Base-by-base conservation (phyloP, 768 basidiomycete genomes). In the Tulasnella calospora region DNA sequence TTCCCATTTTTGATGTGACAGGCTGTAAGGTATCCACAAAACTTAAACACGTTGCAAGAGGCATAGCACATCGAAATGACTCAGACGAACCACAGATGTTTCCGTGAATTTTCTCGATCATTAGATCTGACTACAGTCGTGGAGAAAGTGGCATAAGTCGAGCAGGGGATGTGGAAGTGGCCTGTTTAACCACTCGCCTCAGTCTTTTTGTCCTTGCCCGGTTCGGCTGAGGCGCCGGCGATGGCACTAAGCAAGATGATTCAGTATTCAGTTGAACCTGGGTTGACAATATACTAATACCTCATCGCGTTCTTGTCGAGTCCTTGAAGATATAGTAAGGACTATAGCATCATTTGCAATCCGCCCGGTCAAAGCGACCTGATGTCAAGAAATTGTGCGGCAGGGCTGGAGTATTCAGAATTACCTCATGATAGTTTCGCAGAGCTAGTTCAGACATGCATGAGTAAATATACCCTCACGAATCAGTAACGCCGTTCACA, bases 1-100 rank as follows among this genome's bases (percentile, higher is more conserved):
- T 94, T 95, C 71, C 87, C 86, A 73, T 89, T 89, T 84, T 93
- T 94, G 82, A 95, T 85, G 83, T 95, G 92, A 81, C 93, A 94
- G 7, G 92, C 93, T 80, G 47, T 23, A 77, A 27, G 51, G 23
- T n/a, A 44, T 13, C 23, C 61, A 13, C 61, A n/a, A 51, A 13
- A 40, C 17, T 6, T 51, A 19, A 40, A 30, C 55, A 46, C 36
- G 38, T 10, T 17, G 40, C 33, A 36, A 27, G 57, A 46, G 13
- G 35, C 21, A 38, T 77, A 57, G 38, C 2, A 6, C 21, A 47
- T 70, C 36, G n/a, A 44, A 72, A 55, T 76, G 41, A 44, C 40
- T 30, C 55, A 19, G 75, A 78, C 76, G 15, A 30, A 80, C 79
- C 79, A 3, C 91, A 89, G 92, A 93, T 92, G 78, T 95, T 95